Evolutionary conservation across 2,329 filamentous ascomycete species (phyloP), one percentile per base, ranked within the genome.

Genomic region (Podosphaera aphanis): DNA sequence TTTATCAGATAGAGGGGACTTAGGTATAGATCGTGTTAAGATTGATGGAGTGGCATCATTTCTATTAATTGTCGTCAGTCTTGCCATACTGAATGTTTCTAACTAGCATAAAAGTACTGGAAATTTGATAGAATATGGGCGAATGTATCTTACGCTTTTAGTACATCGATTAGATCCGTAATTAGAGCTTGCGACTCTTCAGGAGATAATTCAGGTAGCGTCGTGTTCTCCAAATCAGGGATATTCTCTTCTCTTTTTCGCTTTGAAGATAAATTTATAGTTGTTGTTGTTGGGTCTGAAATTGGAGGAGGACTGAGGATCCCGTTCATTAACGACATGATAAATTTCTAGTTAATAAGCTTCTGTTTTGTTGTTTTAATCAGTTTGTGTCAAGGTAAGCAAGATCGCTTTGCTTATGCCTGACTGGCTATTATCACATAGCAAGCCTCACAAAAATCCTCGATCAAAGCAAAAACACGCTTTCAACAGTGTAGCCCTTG

Each of bases 201-300:
- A n/a, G 53, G 46, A 29, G 48, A 49, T 43, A 46, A 21, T n/a
- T 44, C 47, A 38, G 50, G 48, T 38, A 46, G 29, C 48, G 29
- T 47, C 36, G 45, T 35, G 36, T 43, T 48, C 43, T 53, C 52
- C 42, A 52, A 53, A 45, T 54, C 49, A 19, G 31, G 19, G 44
- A 66, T 64, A 48, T 57, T 62, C 43, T 61, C 59, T 54, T 73
- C 70, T 65, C 72, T 72, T 63, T 77, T 77, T 59, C 73, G 65
- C 63, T 77, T 77, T 48, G 62, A 62, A 21, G 65, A 59, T 29
- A 63, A 54, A 45, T 57, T 56, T 44, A 59, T 54, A 33, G 53
- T 46, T 44, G 51, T 47, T 44, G 51, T 47, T 33, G 52, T 42
- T 35, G 47, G 45, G 10, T 56, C 55, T 46, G 52, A 53, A 41